Conservation (phyloP, 176 grass and related monocot species). For the Melocanna baccifera region DNA sequence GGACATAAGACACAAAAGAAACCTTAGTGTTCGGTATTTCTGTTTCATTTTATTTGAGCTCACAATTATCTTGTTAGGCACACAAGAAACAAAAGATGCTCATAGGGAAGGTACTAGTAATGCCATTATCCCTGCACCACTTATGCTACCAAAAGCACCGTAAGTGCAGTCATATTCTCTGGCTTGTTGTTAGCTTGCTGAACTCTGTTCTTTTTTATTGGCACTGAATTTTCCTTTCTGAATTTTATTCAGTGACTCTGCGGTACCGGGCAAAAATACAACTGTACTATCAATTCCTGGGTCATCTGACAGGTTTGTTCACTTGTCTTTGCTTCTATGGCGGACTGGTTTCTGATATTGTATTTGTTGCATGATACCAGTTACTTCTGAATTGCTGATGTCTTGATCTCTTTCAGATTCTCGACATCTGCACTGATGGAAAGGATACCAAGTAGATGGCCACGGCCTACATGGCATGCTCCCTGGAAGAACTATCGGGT, state of each 20-base stretch:
- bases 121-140: too few species aligned
- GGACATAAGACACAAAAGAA: constrained; percentile 45
- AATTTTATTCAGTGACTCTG: constrained; percentile 49
- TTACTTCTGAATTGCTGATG: constrained; percentile 8
- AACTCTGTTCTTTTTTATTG: not conserved
- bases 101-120: constrained; percentile 44
- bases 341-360: not conserved
- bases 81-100: constrained; percentile 43
- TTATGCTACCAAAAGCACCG: constrained; percentile 90
- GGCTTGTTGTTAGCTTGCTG: constrained; percentile 17
- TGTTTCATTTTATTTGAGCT: constrained; percentile 26
- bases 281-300: constrained; percentile 58
- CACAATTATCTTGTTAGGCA: constrained; percentile 46
- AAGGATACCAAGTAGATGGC: constrained; percentile 97
- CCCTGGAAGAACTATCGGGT: constrained; percentile 99
- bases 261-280: constrained; percentile 60
- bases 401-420: constrained; percentile 46
- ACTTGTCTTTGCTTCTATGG: constrained; percentile 30
- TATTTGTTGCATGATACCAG: not conserved
- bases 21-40: not conserved
- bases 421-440: constrained; percentile 88
- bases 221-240: not conserved
- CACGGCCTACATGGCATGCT: constrained; percentile 85
- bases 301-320: constrained; percentile 65
- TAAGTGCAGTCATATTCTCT: constrained; percentile 46